Percentiles rank a stretch among this genome's conserved stretches.
Evolutionary conservation across 805 yeast species (phyloP).

Genomic region (Saturnispora besseyi): DNA sequence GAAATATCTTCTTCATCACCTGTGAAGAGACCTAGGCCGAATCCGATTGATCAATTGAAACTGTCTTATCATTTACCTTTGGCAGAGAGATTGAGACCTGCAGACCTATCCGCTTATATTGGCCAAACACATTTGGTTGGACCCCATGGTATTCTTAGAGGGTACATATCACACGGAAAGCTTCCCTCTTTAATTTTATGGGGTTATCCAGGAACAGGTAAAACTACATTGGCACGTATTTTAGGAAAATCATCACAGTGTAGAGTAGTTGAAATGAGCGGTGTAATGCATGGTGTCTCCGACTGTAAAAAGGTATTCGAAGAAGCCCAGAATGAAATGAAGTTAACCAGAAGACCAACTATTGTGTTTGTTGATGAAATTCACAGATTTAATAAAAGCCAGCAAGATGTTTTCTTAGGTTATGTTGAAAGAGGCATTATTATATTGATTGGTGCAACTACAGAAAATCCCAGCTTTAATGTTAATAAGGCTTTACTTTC

Average conservation of each 20-base stretch:
- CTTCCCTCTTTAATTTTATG: constrained; percentile 82
- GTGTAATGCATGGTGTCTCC: constrained; percentile 59
- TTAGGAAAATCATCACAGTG: constrained; percentile 47
- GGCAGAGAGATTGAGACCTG: constrained; percentile 81
- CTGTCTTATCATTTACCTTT: constrained; percentile 38
- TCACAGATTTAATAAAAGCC: constrained; percentile 76
- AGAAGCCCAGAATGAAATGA: constrained; percentile 37
- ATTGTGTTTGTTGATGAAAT: constrained; percentile 87
- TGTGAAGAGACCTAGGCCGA: constrained; percentile 4
- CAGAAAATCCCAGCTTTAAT: constrained; percentile 86
- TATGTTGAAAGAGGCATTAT: constrained; percentile 78
- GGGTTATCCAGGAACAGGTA: constrained; percentile 97
- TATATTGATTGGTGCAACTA: constrained; percentile 89
- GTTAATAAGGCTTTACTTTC: constrained; percentile 76
- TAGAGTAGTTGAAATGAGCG: constrained; percentile 73
- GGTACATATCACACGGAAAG: constrained; percentile 52
- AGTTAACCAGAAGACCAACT: constrained; percentile 43
- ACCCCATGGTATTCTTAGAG: constrained; percentile 51
- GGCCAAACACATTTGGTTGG: constrained; percentile 82
- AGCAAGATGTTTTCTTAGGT: constrained; percentile 82
- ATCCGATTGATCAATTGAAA: constrained; percentile 11
- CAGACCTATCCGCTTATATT: constrained; percentile 53
- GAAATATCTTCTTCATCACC: neutral
- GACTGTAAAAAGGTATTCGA: constrained; percentile 61
- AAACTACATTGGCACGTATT: constrained; percentile 63